Evolutionary conservation across 371 early-diverging fungal species (phyloP), one percentile per base, ranked within the genome.

Genomic region (Syncephalastrum racemosum): DNA sequence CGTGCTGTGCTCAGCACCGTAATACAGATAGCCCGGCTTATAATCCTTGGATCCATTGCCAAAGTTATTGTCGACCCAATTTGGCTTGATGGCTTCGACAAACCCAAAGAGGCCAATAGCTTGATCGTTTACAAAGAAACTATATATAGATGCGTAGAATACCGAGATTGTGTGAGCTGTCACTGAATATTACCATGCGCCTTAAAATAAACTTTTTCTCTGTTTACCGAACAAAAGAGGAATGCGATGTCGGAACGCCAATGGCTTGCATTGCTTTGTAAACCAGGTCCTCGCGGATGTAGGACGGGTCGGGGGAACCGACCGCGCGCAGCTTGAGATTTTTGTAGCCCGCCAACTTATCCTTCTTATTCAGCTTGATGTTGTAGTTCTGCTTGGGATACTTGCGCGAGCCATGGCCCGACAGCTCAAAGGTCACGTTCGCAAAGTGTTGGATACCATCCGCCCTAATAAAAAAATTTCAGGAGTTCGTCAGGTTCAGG

Each of bases 121-220:
- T 10, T 67, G 45, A 18, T 59, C 54, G 12, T 70, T 66, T 42
- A 45, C 62, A 54, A 59, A 70, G 18, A 67, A 51, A 19, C 75
- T 69, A 20, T 25, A 43, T 31, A 31, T 31, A 10, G 36, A 31
- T 31, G 36, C 10, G 36, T 4, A 8, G 36, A 31, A 31, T 2
- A 8, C 2, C 36, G 10, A 10, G 36, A 31, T 1, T 5, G 10
- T 5, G 10, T 31, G 36, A 31, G 36, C 36, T 31, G 36, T 10
- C 36, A 10, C 10, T 31, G 36, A 31, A 31, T 31, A 5, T 25
- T 31, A 31, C 6, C 36, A 31, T 31, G 36, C 36, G 36, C 12
- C 36, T 31, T 10, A 31, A 31, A 31, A 31, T 36, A 14, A 18
- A 22, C 7, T 20, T 4, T 31, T 10, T 46, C 31, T 25, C 10